Percentiles rank a stretch among this genome's conserved stretches.
Evolutionary conservation across 2,329 filamentous ascomycete species (phyloP).

Genomic region (Phyllosticta paracitricarpa): DNA sequence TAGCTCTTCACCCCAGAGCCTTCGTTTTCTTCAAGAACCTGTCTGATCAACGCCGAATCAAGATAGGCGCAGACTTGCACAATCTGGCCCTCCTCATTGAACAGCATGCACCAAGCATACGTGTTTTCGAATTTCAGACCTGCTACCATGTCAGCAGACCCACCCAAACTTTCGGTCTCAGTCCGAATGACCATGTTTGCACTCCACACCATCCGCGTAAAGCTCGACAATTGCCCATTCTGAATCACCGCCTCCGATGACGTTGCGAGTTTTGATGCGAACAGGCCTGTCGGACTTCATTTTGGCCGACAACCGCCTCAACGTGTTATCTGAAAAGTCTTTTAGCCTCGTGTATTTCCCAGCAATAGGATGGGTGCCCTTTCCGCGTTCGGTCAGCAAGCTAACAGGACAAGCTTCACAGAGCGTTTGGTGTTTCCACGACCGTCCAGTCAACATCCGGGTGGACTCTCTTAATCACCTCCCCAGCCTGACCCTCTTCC

Average conservation of each 20-base stretch:
- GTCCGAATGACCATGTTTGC: neutral
- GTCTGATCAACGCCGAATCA: conserved; percentile 10
- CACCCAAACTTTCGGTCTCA: neutral
- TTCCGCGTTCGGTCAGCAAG: neutral
- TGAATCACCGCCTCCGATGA: neutral
- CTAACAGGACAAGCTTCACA: neutral
- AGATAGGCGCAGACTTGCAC: conserved; percentile 10
- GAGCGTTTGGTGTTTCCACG: neutral
- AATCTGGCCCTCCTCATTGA: conserved; percentile 10
- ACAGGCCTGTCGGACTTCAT: conserved; percentile 12
- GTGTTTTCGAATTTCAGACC: conserved; percentile 11
- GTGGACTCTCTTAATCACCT: neutral
- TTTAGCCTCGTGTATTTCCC: neutral
- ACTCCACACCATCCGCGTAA: neutral
- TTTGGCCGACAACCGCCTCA: neutral
- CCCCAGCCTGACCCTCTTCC: neutral
- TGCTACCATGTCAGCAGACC: neutral
- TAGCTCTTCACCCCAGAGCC: neutral
- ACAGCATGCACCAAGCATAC: conserved; percentile 10
- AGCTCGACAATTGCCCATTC: conserved; percentile 2
- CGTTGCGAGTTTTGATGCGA: conserved; percentile 12
- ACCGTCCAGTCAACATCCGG: neutral
- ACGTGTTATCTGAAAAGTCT: neutral
- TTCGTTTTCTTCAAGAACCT: conserved; percentile 8
- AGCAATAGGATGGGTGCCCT: neutral